Base-by-base conservation (phyloP, 352 stramenopile genomes). In the Pythium utonaiense region DNA sequence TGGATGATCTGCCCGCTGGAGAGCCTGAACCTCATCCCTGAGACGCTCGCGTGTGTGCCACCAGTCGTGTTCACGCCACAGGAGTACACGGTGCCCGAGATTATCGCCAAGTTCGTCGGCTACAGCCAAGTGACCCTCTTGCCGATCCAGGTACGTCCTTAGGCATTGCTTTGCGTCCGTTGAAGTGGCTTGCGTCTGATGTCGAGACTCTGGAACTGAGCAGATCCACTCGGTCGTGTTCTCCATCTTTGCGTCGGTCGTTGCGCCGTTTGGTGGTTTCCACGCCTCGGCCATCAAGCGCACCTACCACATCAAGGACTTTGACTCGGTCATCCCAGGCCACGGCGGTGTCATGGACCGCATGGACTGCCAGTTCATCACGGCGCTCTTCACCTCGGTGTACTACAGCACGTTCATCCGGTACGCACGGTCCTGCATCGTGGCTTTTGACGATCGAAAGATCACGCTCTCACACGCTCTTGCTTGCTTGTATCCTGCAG, bases 231-330 rank as follows among this genome's bases (percentile, higher is more conserved):
- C 92, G 33, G 67, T 99, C 19, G 89, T 95, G 69, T 97, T 99
- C 64, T 96, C 92, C 13, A 82, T 97, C 24, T 99, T 99, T 60
- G 96, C 96, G 34, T 98, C 92, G 41, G 70, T 99, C 24, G 92
- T 99, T n/a, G 97, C 97, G 28, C 98, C 98, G 24, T 99, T 99
- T 72, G 97, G 97, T 52, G 98, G 97, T 34, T 99, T 99, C 73
- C 95, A 99, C 69, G 97, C 97, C 3, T 98, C 88, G 40, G 97
- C 97, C 22, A 98, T 99, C 63, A 99, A 99, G 79, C 89, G 98
- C 48, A 98, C 97, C 24, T 99, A 99, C 79, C 89, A 95, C 47
- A 86, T 99, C 50, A 99, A 99, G 79, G 98, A 99, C 78, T 99
- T 99, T 74, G 97, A 98, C 62, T 96, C 87, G 25, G 79, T 99